Percentiles rank a stretch among this genome's conserved stretches.
Evolutionary conservation across 2,329 filamentous ascomycete species (phyloP).

Genomic region (Aspergillus vadensis): DNA sequence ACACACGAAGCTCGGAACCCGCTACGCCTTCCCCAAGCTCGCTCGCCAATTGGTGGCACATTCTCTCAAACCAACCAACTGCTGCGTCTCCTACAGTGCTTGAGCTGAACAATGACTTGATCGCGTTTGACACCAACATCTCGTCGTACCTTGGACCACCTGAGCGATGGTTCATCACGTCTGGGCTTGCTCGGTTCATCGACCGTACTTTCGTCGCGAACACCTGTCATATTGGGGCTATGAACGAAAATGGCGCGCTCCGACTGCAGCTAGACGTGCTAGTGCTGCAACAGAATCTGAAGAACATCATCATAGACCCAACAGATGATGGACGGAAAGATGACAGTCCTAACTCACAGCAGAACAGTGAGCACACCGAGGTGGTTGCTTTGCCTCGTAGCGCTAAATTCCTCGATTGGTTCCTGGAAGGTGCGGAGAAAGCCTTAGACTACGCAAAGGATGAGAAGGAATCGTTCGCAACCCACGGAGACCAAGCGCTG

Average conservation of each 20-base stretch:
- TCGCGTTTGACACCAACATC: slow-evolving; percentile 84
- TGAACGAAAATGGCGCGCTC: slow-evolving; percentile 82
- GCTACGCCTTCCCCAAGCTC: slow-evolving; percentile 62
- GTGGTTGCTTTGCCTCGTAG: slow-evolving; percentile 46
- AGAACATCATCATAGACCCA: slow-evolving; percentile 69
- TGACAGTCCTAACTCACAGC: background rate
- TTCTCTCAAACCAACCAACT: slow-evolving; percentile 45
- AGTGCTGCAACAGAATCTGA: slow-evolving; percentile 93
- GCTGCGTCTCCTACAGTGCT: slow-evolving; percentile 67
- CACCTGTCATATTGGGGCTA: slow-evolving; percentile 69
- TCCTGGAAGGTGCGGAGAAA: slow-evolving; percentile 49
- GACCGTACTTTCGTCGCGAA: slow-evolving; percentile 77
- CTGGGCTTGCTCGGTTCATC: slow-evolving; percentile 74
- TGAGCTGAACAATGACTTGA: slow-evolving; percentile 78
- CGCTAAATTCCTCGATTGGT: slow-evolving; percentile 51
- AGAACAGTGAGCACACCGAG: slow-evolving; percentile 29
- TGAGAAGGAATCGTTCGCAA: slow-evolving; percentile 44
- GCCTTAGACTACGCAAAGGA: slow-evolving; percentile 48
- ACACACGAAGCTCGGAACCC: slow-evolving; percentile 36
- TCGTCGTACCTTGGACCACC: slow-evolving; percentile 69
- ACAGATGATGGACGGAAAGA: slow-evolving; percentile 16
- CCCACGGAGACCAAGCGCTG: slow-evolving; percentile 37
- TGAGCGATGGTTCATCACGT: slow-evolving; percentile 75
- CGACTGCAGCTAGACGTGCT: slow-evolving; percentile 92
- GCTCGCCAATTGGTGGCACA: slow-evolving; percentile 65